Conservation (phyloP, 2,329 filamentous ascomycete species). For the Talaromyces islandicus region DNA sequence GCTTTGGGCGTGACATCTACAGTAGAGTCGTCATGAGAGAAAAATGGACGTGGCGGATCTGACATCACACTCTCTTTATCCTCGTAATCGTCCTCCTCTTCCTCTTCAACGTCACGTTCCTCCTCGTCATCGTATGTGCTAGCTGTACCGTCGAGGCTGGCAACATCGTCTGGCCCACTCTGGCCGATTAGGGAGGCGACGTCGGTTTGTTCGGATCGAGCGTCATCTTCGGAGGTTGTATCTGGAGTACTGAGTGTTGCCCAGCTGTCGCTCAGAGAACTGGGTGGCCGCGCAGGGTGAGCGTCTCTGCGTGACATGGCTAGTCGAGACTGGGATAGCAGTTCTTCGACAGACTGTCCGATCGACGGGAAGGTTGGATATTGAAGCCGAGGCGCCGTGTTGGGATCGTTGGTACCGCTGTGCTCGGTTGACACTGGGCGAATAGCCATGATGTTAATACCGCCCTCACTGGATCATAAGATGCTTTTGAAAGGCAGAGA, state of each 20-base stretch:
- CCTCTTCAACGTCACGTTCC: conserved; percentile 28
- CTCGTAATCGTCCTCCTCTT: conserved; percentile 32
- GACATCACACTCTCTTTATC: conserved; percentile 24
- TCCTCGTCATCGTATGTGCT: conserved; percentile 29
- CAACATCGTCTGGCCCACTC: conserved; percentile 37
- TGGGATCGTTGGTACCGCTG: conserved; percentile 22
- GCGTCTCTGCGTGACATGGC: conserved; percentile 32
- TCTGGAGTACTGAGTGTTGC: conserved; percentile 40
- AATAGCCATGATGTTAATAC: conserved; percentile 30
- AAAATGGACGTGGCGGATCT: conserved; percentile 22
- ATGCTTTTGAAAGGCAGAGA: background rate
- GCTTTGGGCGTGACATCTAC: conserved; percentile 31
- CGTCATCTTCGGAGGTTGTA: conserved; percentile 39
- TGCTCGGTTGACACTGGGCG: conserved; percentile 23
- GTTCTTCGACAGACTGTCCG: conserved; percentile 34
- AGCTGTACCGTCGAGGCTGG: conserved; percentile 37
- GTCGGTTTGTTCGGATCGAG: conserved; percentile 40
- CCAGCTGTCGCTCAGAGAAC: conserved; percentile 41
- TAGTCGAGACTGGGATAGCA: conserved; percentile 36
- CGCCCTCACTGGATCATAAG: conserved; percentile 3
- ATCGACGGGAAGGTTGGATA: conserved; percentile 38
- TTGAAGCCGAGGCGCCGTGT: conserved; percentile 26
- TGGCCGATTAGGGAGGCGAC: conserved; percentile 38
- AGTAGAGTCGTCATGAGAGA: conserved; percentile 21
- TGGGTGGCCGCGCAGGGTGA: conserved; percentile 20